Evolutionary conservation across 2,329 filamentous ascomycete genomes (phyloP).

Genomic region (Cercospora zeina): DNA sequence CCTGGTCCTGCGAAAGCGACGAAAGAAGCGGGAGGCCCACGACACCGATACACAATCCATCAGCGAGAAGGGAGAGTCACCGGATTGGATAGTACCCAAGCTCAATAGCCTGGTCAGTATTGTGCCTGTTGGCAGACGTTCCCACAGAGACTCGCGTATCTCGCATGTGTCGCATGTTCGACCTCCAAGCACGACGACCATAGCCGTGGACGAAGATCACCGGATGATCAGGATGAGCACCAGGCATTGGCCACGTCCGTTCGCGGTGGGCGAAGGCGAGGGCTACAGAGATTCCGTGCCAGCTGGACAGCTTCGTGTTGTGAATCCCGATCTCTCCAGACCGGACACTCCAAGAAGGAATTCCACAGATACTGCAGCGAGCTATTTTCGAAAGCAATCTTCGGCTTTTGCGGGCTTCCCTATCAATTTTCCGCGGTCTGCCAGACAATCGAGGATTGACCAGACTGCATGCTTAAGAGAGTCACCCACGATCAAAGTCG

Average conservation of each 20-base stretch:
- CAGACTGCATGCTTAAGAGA: slow-evolving; percentile 15
- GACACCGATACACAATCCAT: slow-evolving; percentile 18
- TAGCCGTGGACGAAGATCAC: slow-evolving; percentile 38
- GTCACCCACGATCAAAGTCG: slow-evolving; percentile 17
- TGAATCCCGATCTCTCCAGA: slow-evolving; percentile 38
- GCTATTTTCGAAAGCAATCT: slow-evolving; percentile 30
- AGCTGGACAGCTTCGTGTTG: slow-evolving; percentile 36
- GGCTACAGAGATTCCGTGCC: slow-evolving; percentile 37
- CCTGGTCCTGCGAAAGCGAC: slow-evolving; percentile 32
- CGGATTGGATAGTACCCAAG: slow-evolving; percentile 16
- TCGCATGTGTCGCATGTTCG: slow-evolving; percentile 23
- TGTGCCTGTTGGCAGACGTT: slow-evolving; percentile 17
- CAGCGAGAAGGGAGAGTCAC: slow-evolving; percentile 20
- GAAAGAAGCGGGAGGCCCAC: slow-evolving; percentile 22
- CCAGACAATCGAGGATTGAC: slow-evolving; percentile 16
- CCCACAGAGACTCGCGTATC: slow-evolving; percentile 13
- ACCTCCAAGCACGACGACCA: slow-evolving; percentile 25
- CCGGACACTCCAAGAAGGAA: slow-evolving; percentile 26
- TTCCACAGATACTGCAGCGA: slow-evolving; percentile 25
- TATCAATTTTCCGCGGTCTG: slow-evolving; percentile 19
- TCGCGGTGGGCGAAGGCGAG: slow-evolving; percentile 37
- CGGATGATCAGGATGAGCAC: slow-evolving; percentile 40
- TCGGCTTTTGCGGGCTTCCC: slow-evolving; percentile 27
- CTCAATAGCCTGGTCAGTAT: slow-evolving; percentile 5
- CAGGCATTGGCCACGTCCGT: slow-evolving; percentile 40